phyloP scores from a whole-genome alignment of 208 protist species.

The Acanthamoeba castellanii region DNA sequence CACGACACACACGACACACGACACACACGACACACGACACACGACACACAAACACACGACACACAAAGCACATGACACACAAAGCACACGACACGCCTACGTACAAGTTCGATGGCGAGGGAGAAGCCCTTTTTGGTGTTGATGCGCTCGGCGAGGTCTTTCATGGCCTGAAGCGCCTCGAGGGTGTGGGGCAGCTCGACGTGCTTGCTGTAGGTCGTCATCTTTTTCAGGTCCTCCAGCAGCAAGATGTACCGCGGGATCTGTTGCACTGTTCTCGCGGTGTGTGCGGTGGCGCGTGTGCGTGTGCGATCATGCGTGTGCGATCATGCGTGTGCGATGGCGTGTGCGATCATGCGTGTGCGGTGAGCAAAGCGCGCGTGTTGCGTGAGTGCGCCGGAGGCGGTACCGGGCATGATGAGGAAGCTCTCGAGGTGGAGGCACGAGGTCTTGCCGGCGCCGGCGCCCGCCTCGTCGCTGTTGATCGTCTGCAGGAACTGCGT shows the following conservation, averaged over 20 bases:
- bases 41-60: not conserved
- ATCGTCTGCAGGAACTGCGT: not conserved
- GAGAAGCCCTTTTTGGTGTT: slow-evolving; percentile 52
- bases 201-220: slow-evolving; percentile 44
- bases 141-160: slow-evolving; percentile 29
- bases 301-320: no score
- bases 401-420: slow-evolving; percentile 29
- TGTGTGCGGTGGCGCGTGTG: no score
- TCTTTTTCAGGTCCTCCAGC: slow-evolving; percentile 17
- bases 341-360: no score
- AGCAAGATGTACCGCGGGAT: slow-evolving; percentile 30
- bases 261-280: slow-evolving; percentile 11
- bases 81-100: no score
- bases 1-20: not conserved
- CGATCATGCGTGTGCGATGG: no score
- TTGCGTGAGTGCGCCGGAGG: no score
- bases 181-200: not conserved
- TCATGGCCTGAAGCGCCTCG: not conserved
- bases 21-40: no score
- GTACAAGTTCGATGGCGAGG: slow-evolving; percentile 18
- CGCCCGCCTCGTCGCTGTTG: not conserved
- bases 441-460: not conserved
- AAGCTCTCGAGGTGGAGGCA: slow-evolving; percentile 38
- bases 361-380: no score
- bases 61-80: not conserved